Evolutionary conservation across 768 basidiomycete species (phyloP), one percentile per base, ranked within the genome.

Genomic region (Harrya chromipes): DNA sequence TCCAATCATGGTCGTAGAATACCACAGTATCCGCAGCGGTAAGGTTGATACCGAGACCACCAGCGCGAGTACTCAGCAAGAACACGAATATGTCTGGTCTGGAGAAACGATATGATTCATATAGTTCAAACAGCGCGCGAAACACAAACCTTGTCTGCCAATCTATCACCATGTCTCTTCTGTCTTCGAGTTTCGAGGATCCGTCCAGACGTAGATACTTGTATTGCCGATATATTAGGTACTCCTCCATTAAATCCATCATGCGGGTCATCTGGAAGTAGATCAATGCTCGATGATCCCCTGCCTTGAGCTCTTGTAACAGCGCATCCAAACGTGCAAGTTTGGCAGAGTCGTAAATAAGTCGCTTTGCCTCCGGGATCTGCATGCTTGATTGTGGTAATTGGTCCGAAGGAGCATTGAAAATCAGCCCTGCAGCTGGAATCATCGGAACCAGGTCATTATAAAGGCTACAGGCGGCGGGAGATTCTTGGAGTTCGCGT

Each of bases 191-290:
- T 58, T 94, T 93, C 24, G 93, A 95, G 2, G 89, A 89, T 33
- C 94, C 94, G 69, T 97, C 94, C 47, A 97, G 72, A 33, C 94
- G 81, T 16, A 97, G 73, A 64, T 97, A 97, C 68, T 93, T 94
- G 75, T 93, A 93, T 67, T 97, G 94, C 2, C 95, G 85, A 72
- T 89, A 97, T 50, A 97, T 91, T 52, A 99, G 77, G 66, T 97
- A 99, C 66, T 98, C 97, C 68, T 98, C 97, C 83, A 98, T 94
- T 43, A 98, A 75, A 66, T 97, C 94, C 86, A 99, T 97, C 97
- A 98, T 99, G 51, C 87, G 83, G 12, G 95, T 98, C 97, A 99
- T 99, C 70, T 99, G 97, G 84, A 97, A 98, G 72, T 98, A 99
- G 17, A 99, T 79, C 59, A 99, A 71, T 13, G 95, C 92, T 40